phyloP scores from a whole-genome alignment of 2,329 filamentous ascomycete species.

The Thelonectria rubi region DNA sequence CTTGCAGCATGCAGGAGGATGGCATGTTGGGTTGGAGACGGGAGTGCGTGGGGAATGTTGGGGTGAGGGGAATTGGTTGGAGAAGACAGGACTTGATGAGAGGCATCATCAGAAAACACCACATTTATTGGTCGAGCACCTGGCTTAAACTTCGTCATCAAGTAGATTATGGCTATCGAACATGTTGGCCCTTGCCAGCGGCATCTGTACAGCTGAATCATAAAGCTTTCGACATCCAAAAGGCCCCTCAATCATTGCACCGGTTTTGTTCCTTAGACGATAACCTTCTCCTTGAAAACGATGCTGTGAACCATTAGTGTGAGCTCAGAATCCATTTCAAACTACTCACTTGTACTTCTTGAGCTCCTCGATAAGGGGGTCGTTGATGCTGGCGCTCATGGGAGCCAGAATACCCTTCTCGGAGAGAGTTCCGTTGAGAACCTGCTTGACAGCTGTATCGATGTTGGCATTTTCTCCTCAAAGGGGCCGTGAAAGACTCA shows the following conservation, averaged over 20 bases:
- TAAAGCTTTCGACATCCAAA: not conserved
- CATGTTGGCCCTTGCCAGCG: not conserved
- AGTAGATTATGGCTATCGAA: not conserved
- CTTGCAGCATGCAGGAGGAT: not conserved
- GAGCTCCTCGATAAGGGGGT: slow-evolving; percentile 66
- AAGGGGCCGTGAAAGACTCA: slow-evolving; percentile 14
- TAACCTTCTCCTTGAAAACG: slow-evolving; percentile 12
- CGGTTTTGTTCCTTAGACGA: not conserved
- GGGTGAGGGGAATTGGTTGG: not conserved
- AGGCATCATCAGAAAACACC: too few species aligned
- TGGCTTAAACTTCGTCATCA: not conserved
- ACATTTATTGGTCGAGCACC: too few species aligned
- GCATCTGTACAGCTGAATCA: not conserved
- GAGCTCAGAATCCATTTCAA: not conserved
- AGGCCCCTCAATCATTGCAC: too few species aligned
- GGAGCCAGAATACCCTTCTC: slow-evolving; percentile 81
- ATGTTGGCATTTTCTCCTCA: slow-evolving; percentile 39
- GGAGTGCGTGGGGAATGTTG: not conserved
- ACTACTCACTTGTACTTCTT: slow-evolving; percentile 15
- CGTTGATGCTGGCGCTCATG: slow-evolving; percentile 75
- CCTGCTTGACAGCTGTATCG: slow-evolving; percentile 77
- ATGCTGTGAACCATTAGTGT: slow-evolving; percentile 1
- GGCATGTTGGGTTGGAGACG: not conserved
- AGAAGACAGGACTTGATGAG: not conserved
- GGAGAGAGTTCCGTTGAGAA: slow-evolving; percentile 77